Base-by-base conservation (phyloP, 2,329 filamentous ascomycete species). In the Chlorencoelia australis region DNA sequence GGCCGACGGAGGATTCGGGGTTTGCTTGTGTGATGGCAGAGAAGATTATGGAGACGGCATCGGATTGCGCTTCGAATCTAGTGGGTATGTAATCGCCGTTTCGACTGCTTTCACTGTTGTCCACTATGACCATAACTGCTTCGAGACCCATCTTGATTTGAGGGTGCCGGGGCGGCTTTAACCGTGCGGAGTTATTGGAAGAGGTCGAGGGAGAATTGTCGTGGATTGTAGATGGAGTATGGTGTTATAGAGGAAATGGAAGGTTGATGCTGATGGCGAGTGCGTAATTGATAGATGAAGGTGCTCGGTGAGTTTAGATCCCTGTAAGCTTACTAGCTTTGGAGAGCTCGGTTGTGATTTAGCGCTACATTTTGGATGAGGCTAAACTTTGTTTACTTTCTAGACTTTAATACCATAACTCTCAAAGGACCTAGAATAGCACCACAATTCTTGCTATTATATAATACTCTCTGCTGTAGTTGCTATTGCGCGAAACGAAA, bases 81-180 rank as follows among this genome's bases (percentile, higher is more conserved):
- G 88, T 93, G 41, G 91, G 89, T 57, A 84, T 82, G 61, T 71
- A 73, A 62, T 98, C 91, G 59, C 93, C 91, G 66, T 98, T 98
- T 60, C 91, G 79, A 69, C 86, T 94, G 68, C 83, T 88, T 69
- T 98, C 91, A 69, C 88, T 95, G 73, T 96, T 98, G 74, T 98
- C 91, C 57, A 96, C 86, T 73, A 96, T 80, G 63, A 98, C 85
- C 88, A 98, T 96, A 46, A 94, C 93, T 68, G 91, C 93, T 79
- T 98, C 91, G 65, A 98, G 80, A 66, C 81, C 84, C 91, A 98
- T 98, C 58, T 72, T 88, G 77, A 19, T 27, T 18, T 16, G 28
- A 31, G 24, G 15, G n/a, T 37, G 37, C 33, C 27, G 14, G 29
- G 28, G 18, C 5, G 36, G 30, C 36, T 31, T 10, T 21, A 13